These are phyloP conservation scores for Pyrenophora seminiperda DNA, from an alignment of 2,329 filamentous ascomycete species.

Conservation along the genomic window DNA sequence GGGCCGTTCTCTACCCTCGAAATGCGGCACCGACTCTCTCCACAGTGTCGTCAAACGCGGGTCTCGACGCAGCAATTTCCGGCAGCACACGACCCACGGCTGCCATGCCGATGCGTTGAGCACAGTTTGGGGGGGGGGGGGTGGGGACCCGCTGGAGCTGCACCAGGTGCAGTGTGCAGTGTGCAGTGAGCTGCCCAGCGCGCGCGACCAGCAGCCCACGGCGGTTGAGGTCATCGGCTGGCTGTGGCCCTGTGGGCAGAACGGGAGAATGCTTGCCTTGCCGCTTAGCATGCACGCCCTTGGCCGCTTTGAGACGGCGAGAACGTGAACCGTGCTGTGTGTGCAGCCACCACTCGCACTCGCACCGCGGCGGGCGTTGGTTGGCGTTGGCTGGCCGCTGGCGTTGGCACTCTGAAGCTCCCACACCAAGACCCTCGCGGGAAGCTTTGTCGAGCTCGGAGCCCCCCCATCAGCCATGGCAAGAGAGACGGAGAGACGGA, in stretches of 20 bases:
- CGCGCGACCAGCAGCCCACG: background rate
- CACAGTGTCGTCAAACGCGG: constrained; percentile 21
- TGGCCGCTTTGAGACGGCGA: constrained; percentile 23
- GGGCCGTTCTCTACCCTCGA: constrained; percentile 9
- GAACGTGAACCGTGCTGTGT: constrained; percentile 34
- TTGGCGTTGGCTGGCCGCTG: no score
- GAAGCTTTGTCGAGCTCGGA: constrained; percentile 9
- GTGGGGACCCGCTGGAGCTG: no score
- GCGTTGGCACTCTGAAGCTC: no score
- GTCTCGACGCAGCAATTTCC: constrained; percentile 9
- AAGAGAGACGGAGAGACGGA: no score
- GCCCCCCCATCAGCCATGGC: no score
- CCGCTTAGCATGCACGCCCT: constrained; percentile 26
- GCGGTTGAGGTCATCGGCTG: constrained; percentile 6
- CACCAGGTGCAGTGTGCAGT: background rate
- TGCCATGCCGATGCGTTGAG: background rate
- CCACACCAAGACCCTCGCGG: background rate
- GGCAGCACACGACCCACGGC: constrained; percentile 19
- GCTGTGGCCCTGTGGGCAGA: constrained; percentile 11
- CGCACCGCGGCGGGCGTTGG: constrained; percentile 1
- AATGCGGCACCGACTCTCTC: constrained; percentile 12
- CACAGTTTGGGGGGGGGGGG: no score
- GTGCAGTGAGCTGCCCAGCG: no score
- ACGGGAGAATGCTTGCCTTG: constrained; percentile 22
- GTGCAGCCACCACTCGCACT: constrained; percentile 9